Evolutionary conservation across 2,329 filamentous ascomycete genomes (phyloP), one percentile per base, ranked within the genome.

Genomic region (Cladophialophora exuberans): DNA sequence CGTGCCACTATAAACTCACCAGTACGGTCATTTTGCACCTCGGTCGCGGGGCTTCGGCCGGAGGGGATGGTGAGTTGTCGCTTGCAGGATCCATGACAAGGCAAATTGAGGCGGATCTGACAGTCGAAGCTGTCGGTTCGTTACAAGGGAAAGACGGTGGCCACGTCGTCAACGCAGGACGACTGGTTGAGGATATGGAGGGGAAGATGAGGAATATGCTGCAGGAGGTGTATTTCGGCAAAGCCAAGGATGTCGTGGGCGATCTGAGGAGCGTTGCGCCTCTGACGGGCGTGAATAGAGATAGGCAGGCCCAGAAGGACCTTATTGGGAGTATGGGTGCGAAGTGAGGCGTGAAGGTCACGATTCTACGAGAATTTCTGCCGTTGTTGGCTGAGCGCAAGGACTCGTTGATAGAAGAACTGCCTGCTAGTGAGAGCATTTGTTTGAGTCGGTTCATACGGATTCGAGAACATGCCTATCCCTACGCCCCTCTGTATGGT

Each of bases 201-300:
- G 84, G 97, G 71, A 96, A 97, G 82, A 97, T 99, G 94, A 85
- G 94, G 63, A 99, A 99, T 74, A 74, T 97, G 73, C 78, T 99
- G 71, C 79, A 99, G 79, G 94, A 99, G 76, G 94, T 99, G 45
- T 99, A 99, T 77, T 99, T 99, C 75, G 94, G 94, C 70, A 99
- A 99, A 80, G 93, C 94, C 52, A 97, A 96, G 82, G 94, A 99
- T 74, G 91, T 99, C 2, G 93, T 99, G 3, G 94, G 93, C 52
- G 93, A 99, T 72, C 76, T 99, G 73, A 83, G 94, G 71, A 97
- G 92, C 81, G 76, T 65, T 45, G 59, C 60, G 20, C 50, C 56
- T 6, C 46, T 65, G 53, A 63, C 59, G 2, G 59, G 60, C n/a
- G 55, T 63, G 15, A 61, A 63, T 17, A 52, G 56, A 13, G 62